Evolutionary conservation across 306 rosid species (phyloP), one percentile per base, ranked within the genome.

Genomic region (Alnus glutinosa): DNA sequence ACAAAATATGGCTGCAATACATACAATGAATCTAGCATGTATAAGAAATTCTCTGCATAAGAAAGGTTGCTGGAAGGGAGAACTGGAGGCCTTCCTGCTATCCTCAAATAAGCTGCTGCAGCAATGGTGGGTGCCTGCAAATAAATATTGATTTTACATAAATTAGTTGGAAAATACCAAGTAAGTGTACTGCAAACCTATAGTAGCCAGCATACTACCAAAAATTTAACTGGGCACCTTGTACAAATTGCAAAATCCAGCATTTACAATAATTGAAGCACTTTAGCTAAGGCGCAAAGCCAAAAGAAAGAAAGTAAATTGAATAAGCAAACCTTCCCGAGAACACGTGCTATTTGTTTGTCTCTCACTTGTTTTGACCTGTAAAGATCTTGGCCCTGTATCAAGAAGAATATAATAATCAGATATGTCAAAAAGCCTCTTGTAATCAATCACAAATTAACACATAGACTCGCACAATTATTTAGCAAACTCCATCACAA

Each of bases 1-100:
- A 62, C 12, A 37, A 63, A 19, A 68, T 34, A 75, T 63, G 46
- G 7, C n/a, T 9, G 54, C 49, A 39, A 16, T 76, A 84, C 94
- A 5, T 91, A 93, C 98, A 89, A 61, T 70, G 98, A 93, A 83
- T 93, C 98, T 59, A 93, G 97, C 98, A 93, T 93, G 93, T 93
- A 93, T 50, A 93, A 79, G 85, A 93, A 89, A 83, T 91, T 93
- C 85, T 93, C 97, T 0, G 98, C 79, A 85, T 89, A 93, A 58
- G 98, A 91, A 75, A 91, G 94, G 71, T 79, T 84, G 85, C 80
- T 91, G 23, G 98, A 90, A 74, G 98, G 98, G 74, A 93, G 97
- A 85, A 93, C 97, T 15, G 98, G 87, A 36, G 94, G 97, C 77
- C 98, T 88, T 88, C 98, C 98, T 28, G 93, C 93, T 85, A 88